Conservation (phyloP, 2,329 filamentous ascomycete genomes). For the Aspergillus pseudoglaucus region DNA sequence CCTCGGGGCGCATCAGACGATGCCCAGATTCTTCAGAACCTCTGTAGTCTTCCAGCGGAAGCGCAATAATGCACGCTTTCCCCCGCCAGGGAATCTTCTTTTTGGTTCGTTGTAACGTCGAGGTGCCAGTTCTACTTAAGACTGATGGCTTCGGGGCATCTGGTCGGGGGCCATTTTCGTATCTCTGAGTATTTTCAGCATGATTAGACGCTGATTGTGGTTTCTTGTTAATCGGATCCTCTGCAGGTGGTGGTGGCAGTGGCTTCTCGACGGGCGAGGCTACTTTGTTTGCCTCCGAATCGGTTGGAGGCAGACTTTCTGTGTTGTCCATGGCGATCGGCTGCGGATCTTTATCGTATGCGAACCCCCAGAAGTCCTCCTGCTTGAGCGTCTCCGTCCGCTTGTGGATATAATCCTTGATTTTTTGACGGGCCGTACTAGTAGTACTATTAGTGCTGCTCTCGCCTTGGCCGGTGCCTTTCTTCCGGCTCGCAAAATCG, state of each 20-base stretch:
- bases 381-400: constrained; percentile 38
- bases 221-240: constrained; percentile 8
- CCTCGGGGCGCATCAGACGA: constrained; percentile 32
- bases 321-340: constrained; percentile 28
- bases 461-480: constrained; percentile 10
- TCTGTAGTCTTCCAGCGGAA: constrained; percentile 62
- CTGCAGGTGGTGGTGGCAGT: constrained; percentile 30
- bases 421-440: constrained; percentile 17
- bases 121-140: constrained; percentile 12
- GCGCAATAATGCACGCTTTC: constrained; percentile 64
- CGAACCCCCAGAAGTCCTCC: constrained; percentile 41
- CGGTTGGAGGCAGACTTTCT: constrained; percentile 15
- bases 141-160: constrained; percentile 6
- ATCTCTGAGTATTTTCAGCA: neutral
- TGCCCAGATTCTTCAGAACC: constrained; percentile 43
- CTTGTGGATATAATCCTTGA: constrained; percentile 29
- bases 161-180: constrained; percentile 6
- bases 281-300: constrained; percentile 12
- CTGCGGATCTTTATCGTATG: constrained; percentile 35
- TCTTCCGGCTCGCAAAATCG: constrained; percentile 27
- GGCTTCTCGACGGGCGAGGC: constrained; percentile 33
- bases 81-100: constrained; percentile 71
- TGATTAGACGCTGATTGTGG: constrained; percentile 2
- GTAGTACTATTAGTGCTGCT: constrained; percentile 7
- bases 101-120: constrained; percentile 40